Conservation (phyloP, 768 basidiomycete species). For the Pulveroboletus sp. region DNA sequence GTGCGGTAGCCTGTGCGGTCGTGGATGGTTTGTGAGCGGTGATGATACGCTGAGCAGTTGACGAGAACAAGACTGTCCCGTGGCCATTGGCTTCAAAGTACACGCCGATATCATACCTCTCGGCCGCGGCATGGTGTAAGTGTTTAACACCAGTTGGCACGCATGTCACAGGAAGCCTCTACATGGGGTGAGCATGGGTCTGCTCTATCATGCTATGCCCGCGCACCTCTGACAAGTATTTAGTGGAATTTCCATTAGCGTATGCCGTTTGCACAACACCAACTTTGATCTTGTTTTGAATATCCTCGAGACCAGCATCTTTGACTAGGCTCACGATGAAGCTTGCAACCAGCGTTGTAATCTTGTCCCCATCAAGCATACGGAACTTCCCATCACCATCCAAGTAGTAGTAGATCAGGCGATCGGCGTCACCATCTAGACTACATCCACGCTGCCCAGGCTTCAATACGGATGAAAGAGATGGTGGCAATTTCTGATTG, state of each 20-base stretch:
- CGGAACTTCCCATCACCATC: constrained; percentile 77
- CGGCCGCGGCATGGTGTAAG: constrained; percentile 94
- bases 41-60: constrained; percentile 61
- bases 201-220: not conserved
- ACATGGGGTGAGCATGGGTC: constrained; percentile 9
- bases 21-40: constrained; percentile 67
- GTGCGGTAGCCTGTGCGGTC: constrained; percentile 77
- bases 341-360: constrained; percentile 87
- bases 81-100: constrained; percentile 99
- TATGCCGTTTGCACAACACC: constrained; percentile 99
- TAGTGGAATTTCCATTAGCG: constrained; percentile 96
- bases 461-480: constrained; percentile 57
- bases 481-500: constrained; percentile 80
- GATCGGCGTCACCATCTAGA: constrained; percentile 96
- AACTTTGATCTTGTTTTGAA: constrained; percentile 59
- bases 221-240: constrained; percentile 79
- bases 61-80: constrained; percentile 94
- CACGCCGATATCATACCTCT: constrained; percentile 90
- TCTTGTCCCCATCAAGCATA: constrained; percentile 98
- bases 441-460: constrained; percentile 86
- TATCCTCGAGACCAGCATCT: constrained; percentile 72
- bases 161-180: constrained; percentile 94
- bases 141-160: constrained; percentile 98
- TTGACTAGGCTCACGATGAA: constrained; percentile 91
- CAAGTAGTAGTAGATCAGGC: constrained; percentile 92